Conservation (phyloP, 345 rosid genomes). For the Bruguiera parviflora region DNA sequence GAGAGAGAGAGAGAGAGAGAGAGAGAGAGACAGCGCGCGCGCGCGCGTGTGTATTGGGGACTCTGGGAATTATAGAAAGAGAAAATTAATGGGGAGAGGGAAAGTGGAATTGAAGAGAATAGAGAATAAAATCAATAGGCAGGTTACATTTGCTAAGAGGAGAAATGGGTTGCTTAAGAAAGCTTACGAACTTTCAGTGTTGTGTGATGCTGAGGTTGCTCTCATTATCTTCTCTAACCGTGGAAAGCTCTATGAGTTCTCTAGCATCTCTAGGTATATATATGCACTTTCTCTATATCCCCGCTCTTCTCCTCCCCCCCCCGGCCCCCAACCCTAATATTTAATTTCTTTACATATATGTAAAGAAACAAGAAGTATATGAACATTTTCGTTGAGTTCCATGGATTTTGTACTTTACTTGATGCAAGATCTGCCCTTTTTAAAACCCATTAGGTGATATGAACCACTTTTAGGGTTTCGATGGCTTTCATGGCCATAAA, state of each 20-base stretch:
- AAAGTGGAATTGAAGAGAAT: constrained; percentile 62
- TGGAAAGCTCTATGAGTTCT: constrained; percentile 58
- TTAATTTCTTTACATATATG: too few relatives aligned
- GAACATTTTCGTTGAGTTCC: neutral
- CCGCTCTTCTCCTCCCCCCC: too few relatives aligned
- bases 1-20: neutral
- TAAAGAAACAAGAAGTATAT: neutral
- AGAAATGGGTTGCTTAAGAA: constrained; percentile 66
- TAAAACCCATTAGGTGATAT: neutral
- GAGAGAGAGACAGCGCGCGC: too few relatives aligned
- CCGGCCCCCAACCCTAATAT: too few relatives aligned
- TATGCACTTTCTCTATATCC: neutral
- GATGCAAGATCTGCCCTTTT: constrained; percentile 24
- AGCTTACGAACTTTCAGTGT: constrained; percentile 61
- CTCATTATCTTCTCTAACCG: constrained; percentile 57
- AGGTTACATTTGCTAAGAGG: constrained; percentile 63
- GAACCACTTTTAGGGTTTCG: constrained; percentile 12
- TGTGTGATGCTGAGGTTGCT: constrained; percentile 65
- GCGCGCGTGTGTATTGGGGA: neutral
- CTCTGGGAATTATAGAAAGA: neutral
- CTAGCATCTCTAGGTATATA: constrained; percentile 48
- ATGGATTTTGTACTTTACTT: neutral
- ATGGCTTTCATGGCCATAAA: neutral
- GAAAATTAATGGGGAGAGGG: constrained; percentile 52
- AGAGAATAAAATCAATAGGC: constrained; percentile 67